These are phyloP conservation scores for Aspergillus ustus DNA, from an alignment of 2,329 filamentous ascomycete species.

Conservation along the genomic window DNA sequence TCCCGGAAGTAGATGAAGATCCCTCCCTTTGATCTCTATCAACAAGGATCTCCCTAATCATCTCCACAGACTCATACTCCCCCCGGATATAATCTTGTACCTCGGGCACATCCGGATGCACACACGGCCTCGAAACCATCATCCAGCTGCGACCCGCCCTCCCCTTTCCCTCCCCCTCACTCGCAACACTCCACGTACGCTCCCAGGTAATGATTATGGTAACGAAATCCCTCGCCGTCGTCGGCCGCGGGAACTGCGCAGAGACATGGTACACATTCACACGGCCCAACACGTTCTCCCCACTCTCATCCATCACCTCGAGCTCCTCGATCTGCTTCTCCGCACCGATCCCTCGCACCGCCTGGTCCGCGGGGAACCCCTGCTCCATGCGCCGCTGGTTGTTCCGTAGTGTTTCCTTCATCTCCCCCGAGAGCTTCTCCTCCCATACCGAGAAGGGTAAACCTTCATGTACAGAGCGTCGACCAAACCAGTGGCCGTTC, in stretches of 20 bases:
- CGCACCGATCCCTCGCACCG: slow-evolving; percentile 82
- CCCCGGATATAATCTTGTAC: slow-evolving; percentile 78
- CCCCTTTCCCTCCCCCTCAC: slow-evolving; percentile 21
- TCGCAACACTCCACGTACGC: slow-evolving; percentile 36
- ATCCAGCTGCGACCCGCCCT: slow-evolving; percentile 69
- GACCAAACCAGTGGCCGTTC: slow-evolving; percentile 86
- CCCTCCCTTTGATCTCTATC: slow-evolving; percentile 14
- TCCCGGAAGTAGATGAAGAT: background rate
- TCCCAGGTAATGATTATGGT: slow-evolving; percentile 73
- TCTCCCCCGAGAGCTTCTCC: slow-evolving; percentile 76
- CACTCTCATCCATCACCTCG: slow-evolving; percentile 55
- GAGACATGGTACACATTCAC: slow-evolving; percentile 77
- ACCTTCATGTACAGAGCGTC: slow-evolving; percentile 80
- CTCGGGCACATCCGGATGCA: slow-evolving; percentile 73
- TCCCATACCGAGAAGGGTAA: slow-evolving; percentile 79
- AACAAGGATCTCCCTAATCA: slow-evolving; percentile 78
- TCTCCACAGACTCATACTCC: slow-evolving; percentile 87
- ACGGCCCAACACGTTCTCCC: slow-evolving; percentile 27
- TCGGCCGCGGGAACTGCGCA: slow-evolving; percentile 88
- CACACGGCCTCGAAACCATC: slow-evolving; percentile 83
- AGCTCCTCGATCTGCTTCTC: slow-evolving; percentile 73
- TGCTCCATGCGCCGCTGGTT: slow-evolving; percentile 68
- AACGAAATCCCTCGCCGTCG: slow-evolving; percentile 85
- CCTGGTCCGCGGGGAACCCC: slow-evolving; percentile 72
- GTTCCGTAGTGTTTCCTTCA: slow-evolving; percentile 74